These are phyloP conservation scores for Trametes punicea DNA, from an alignment of 768 basidiomycete species.

Conservation along the genomic window DNA sequence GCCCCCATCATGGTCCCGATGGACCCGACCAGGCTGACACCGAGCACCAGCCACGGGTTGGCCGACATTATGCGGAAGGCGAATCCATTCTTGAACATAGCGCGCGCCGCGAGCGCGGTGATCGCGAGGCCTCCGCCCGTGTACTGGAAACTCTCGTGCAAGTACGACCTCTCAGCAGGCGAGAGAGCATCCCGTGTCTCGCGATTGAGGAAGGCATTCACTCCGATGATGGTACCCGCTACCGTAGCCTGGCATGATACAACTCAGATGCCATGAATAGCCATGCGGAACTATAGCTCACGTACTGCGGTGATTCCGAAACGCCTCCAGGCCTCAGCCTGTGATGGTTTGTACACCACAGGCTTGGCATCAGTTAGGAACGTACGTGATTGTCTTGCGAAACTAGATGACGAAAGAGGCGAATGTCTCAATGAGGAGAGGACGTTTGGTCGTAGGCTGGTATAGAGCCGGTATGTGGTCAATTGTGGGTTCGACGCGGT, in stretches of 20 bases:
- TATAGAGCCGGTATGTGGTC: conserved; percentile 30
- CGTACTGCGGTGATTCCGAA: conserved; percentile 53
- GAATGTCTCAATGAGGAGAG: conserved; percentile 30
- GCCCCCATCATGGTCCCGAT: conserved; percentile 87
- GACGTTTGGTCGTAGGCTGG: conserved; percentile 31
- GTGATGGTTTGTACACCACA: conserved; percentile 35
- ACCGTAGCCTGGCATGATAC: conserved; percentile 53
- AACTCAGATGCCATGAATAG: background rate
- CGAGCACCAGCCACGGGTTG: conserved; percentile 85
- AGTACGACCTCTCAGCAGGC: conserved; percentile 57
- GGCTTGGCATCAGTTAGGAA: conserved; percentile 46
- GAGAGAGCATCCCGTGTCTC: conserved; percentile 72
- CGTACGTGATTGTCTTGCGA: conserved; percentile 39
- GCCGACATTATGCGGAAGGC: conserved; percentile 76
- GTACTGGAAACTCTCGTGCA: conserved; percentile 79
- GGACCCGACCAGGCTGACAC: conserved; percentile 72
- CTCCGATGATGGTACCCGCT: conserved; percentile 62
- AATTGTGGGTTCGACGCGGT: conserved; percentile 22
- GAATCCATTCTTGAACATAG: conserved; percentile 65
- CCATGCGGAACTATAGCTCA: conserved; percentile 6
- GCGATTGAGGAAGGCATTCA: conserved; percentile 68
- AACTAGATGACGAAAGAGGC: conserved; percentile 21
- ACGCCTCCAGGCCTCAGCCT: conserved; percentile 44
- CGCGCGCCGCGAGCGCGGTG: conserved; percentile 77
- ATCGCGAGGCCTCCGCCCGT: conserved; percentile 76